phyloP scores from a whole-genome alignment of 768 basidiomycete genomes.

The Fibroporia radiculosa region DNA sequence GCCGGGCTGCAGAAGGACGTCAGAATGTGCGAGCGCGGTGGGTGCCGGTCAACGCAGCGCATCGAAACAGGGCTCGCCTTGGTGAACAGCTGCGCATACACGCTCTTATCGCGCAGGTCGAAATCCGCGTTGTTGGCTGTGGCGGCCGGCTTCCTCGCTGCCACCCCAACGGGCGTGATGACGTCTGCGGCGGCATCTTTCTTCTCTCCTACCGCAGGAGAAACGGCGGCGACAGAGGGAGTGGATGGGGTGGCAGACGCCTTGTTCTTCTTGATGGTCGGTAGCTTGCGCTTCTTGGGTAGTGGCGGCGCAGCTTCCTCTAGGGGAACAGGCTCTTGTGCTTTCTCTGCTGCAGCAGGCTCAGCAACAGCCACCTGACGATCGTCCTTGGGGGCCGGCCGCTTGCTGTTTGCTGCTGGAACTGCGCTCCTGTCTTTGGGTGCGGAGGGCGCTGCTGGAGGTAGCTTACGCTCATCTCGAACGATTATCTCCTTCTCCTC shows the following conservation, averaged over 20 bases:
- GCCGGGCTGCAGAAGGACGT: slow-evolving; percentile 12
- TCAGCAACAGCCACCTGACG: background rate
- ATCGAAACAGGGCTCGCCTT: slow-evolving; percentile 17
- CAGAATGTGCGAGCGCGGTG: background rate
- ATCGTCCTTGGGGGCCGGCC: slow-evolving; percentile 10
- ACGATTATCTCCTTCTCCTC: slow-evolving; percentile 30
- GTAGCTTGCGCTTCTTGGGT: slow-evolving; percentile 59
- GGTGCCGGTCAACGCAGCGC: too few relatives aligned
- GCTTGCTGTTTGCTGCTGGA: slow-evolving; percentile 8
- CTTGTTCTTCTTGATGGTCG: slow-evolving; percentile 65
- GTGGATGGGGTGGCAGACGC: slow-evolving; percentile 19
- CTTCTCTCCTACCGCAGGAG: slow-evolving; percentile 15
- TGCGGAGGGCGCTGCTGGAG: slow-evolving; percentile 8
- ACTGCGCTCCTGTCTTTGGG: slow-evolving; percentile 3
- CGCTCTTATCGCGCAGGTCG: slow-evolving; percentile 49
- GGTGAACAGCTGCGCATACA: slow-evolving; percentile 58
- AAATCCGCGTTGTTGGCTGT: slow-evolving; percentile 46
- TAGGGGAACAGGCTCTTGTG: slow-evolving; percentile 2
- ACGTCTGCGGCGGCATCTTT: background rate
- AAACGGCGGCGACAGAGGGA: slow-evolving; percentile 20
- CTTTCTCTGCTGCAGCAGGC: slow-evolving; percentile 11
- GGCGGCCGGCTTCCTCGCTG: slow-evolving; percentile 32
- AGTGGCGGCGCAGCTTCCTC: slow-evolving; percentile 22
- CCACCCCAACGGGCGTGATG: slow-evolving; percentile 1
- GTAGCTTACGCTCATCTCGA: slow-evolving; percentile 34